Base-by-base conservation (phyloP, 2,329 filamentous ascomycete genomes). In the Fusarium cyanostomum region DNA sequence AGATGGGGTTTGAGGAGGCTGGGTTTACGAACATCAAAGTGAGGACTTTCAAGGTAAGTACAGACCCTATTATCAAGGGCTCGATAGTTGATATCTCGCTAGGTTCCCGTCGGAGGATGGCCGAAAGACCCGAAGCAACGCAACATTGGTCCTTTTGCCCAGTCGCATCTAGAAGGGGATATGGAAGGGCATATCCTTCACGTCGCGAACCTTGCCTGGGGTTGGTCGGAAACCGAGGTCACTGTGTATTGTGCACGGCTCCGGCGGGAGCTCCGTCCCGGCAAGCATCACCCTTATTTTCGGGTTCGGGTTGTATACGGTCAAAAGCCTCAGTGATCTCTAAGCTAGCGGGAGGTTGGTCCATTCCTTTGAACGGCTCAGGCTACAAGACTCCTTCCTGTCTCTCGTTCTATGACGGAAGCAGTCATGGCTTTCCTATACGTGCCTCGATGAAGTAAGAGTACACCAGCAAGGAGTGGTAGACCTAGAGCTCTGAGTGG, bases 61-160 rank as follows among this genome's bases (percentile, higher is more conserved):
- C 15, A 11, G 16, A 8, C 18, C 7, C 12, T 5, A 21, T 18
- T 12, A 16, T 24, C 5, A 38, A 5, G 7, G 12, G 12, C 5
- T 8, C n/a, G 5, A 9, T 9, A 30, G 15, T 11, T 13, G 18
- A 21, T 21, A 8, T 2, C 4, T 21, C 8, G 8, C 4, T 15
- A 35, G 49, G n/a, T 43, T 13, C 49, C 49, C 12, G 18, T 52
- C 15, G 49, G 49, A 9, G n/a, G 37, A 26, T 52, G 49, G 38
- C 27, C 49, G 3, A 52, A 44, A 16, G 49, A 35, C 4, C 27
- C 18, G 7, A 52, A 26, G 11, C 34, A 26, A 6, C 30, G 39
- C n/a, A 35, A 52, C 13, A 35, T 52, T 5, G 49, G 49, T 2
- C 37, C 26, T n/a, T 52, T 43, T 35, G 49, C 30, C 4, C 49